A percentile compares a stretch with the other conserved stretches of the same genome.
phyloP scores from a whole-genome alignment of 2,329 filamentous ascomycete genomes.

The Aspergillus oerlinghausenensis region DNA sequence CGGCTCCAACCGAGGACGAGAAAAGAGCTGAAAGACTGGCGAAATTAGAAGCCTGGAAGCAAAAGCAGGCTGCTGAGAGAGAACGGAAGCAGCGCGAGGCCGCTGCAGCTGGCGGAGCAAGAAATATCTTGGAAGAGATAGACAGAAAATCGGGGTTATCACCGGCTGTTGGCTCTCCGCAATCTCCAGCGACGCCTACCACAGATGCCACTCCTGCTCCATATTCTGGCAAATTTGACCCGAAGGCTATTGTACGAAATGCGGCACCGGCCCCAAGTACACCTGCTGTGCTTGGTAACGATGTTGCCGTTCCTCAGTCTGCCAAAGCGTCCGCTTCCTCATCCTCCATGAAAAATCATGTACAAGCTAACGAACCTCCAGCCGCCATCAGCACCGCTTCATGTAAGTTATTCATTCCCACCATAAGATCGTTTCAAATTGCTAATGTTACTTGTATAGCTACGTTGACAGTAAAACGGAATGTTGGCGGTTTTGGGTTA shows the following conservation, averaged over 20 bases:
- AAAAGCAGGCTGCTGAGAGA: conserved; percentile 71
- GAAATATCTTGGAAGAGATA: conserved; percentile 67
- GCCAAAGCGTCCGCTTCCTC: conserved; percentile 43
- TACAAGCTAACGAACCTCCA: conserved; percentile 42
- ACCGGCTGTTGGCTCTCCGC: conserved; percentile 49
- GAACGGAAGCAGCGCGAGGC: conserved; percentile 68
- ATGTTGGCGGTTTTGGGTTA: conserved; percentile 81
- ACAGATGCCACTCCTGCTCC: conserved; percentile 48
- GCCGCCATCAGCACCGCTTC: conserved; percentile 38
- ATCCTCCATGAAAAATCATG: conserved; percentile 35
- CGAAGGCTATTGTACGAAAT: conserved; percentile 81
- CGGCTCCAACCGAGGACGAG: conserved; percentile 62
- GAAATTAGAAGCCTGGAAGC: conserved; percentile 87
- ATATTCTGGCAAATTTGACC: conserved; percentile 78
- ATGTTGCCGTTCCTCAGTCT: conserved; percentile 48
- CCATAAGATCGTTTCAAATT: background rate
- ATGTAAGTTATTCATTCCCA: conserved; percentile 28
- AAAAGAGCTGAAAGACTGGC: conserved; percentile 77
- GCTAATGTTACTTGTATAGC: conserved; percentile 31
- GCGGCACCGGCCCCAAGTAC: conserved; percentile 57
- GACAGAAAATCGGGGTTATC: conserved; percentile 62
- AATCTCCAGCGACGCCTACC: conserved; percentile 48
- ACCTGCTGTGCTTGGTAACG: conserved; percentile 52
- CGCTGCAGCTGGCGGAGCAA: conserved; percentile 57
- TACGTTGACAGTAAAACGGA: conserved; percentile 62